Conservation (phyloP, 2,329 filamentous ascomycete genomes). For the Mariannaea elegans region DNA sequence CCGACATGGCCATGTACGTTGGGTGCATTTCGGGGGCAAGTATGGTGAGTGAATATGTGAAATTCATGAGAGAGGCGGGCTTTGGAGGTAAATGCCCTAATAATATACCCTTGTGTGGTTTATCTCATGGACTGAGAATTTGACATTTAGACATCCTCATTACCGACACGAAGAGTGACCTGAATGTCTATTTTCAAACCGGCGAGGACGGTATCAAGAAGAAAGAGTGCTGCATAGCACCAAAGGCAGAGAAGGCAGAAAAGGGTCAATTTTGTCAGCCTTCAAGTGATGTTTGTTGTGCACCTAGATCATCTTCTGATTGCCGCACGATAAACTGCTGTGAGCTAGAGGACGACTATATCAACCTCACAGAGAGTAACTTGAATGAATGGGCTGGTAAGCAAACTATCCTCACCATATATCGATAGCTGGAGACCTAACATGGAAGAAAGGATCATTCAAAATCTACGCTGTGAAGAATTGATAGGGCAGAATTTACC, state of each 20-base stretch:
- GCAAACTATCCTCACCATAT: slow-evolving; percentile 32
- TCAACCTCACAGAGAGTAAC: slow-evolving; percentile 45
- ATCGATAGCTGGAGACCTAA: background rate
- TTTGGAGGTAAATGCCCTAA: slow-evolving; percentile 53
- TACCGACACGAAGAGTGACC: slow-evolving; percentile 54
- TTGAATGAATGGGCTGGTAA: slow-evolving; percentile 62
- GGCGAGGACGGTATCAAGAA: slow-evolving; percentile 32
- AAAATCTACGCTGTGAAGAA: background rate
- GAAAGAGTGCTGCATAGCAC: background rate
- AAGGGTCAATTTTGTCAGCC: background rate
- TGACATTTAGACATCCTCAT: slow-evolving; percentile 50
- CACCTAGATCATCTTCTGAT: background rate
- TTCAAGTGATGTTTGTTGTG: background rate
- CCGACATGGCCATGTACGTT: slow-evolving; percentile 62
- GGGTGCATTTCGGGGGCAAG: slow-evolving; percentile 69
- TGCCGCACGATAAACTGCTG: slow-evolving; percentile 7
- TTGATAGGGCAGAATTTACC: background rate
- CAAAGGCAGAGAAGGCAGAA: background rate
- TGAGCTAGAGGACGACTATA: slow-evolving; percentile 2
- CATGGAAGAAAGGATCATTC: slow-evolving; percentile 1
- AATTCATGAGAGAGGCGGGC: slow-evolving; percentile 58
- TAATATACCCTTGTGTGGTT: background rate
- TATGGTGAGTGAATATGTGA: slow-evolving; percentile 58
- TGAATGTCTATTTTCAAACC: slow-evolving; percentile 56
- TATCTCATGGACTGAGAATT: background rate